Evolutionary conservation across 805 yeast species (phyloP), one percentile per base, ranked within the genome.

Genomic region (Blastobotrys terrestris): DNA sequence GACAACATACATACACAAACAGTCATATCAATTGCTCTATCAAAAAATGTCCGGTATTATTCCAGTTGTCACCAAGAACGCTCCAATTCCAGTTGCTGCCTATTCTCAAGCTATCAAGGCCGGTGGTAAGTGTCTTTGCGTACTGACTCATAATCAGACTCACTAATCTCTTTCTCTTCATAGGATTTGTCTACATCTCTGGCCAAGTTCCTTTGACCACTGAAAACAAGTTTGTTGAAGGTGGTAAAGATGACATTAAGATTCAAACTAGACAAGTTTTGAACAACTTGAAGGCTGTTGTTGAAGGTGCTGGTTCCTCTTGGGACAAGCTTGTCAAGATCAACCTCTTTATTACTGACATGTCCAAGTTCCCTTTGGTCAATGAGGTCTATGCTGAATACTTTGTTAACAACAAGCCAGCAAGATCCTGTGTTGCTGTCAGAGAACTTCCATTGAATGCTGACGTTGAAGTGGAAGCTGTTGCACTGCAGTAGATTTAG

Each of bases 401-500:
- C 60, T 63, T 69, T 55, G 55, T 61, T 46, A 51, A 53, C 45
- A 71, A 67, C 63, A 60, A 62, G 48, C 98, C 99, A 44, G 98
- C 98, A 41, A 88, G 99, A 80, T 87, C 97, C 1, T 94, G 97
- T 77, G 95, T 94, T 63, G 97, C 97, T 45, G 98, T 91, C 58
- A 84, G 83, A 72, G 83, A 81, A 58, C 83, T 94, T 63, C 99
- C 99, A 56, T 80, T 94, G 70, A 89, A 89, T 56, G 88, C 83
- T 56, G 87, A 81, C 57, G 71, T 89, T 63, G 99, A 94, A 76
- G 80, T 94, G 73, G 99, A 92, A 76, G 91, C 86, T 57, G 75
- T 94, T 72, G 99, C 98, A 55, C 75, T 86, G 53, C 96, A 85
- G 35, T 58, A 54, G 45, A 22, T 45, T 39, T 16, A 43, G 16